Evolutionary conservation across 2,329 filamentous ascomycete genomes (phyloP).

Genomic region (Fusarium palustre): DNA sequence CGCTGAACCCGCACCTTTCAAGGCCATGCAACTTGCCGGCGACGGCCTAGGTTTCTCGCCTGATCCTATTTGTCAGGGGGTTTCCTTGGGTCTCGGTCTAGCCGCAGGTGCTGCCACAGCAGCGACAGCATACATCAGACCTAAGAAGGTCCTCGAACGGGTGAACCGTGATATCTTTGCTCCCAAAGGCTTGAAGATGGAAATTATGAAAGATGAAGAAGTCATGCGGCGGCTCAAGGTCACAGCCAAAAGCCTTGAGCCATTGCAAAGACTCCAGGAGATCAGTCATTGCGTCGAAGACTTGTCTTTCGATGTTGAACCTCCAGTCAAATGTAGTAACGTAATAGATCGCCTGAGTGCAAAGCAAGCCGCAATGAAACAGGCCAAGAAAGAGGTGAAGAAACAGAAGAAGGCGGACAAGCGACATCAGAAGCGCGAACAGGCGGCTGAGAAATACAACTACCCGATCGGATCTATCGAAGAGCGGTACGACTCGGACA

Average conservation of each 20-base stretch:
- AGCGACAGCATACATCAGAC: constrained; percentile 13
- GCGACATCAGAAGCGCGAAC: not conserved
- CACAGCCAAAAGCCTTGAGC: constrained; percentile 11
- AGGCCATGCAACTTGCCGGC: constrained; percentile 9
- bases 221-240: constrained; percentile 9
- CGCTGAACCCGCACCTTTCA: constrained; percentile 7
- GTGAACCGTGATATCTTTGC: constrained; percentile 1
- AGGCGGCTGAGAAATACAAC: constrained; percentile 1
- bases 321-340: not conserved
- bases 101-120: constrained; percentile 17
- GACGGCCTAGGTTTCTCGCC: constrained; percentile 17
- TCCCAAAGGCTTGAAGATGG: constrained; percentile 10
- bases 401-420: constrained; percentile 12
- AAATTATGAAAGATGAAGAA: constrained; percentile 15
- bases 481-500: constrained; percentile 8
- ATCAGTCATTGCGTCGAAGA: not conserved
- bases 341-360: constrained; percentile 24
- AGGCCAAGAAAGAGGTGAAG: constrained; percentile 4
- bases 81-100: constrained; percentile 7
- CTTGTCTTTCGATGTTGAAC: constrained; percentile 17
- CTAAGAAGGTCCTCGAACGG: constrained; percentile 6
- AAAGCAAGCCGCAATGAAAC: constrained; percentile 15
- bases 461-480: constrained; percentile 8
- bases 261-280: not conserved
- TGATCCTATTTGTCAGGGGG: constrained; percentile 7